Base-by-base conservation (phyloP, 164 flowering plant genomes). In the Euptelea pleiosperma region DNA sequence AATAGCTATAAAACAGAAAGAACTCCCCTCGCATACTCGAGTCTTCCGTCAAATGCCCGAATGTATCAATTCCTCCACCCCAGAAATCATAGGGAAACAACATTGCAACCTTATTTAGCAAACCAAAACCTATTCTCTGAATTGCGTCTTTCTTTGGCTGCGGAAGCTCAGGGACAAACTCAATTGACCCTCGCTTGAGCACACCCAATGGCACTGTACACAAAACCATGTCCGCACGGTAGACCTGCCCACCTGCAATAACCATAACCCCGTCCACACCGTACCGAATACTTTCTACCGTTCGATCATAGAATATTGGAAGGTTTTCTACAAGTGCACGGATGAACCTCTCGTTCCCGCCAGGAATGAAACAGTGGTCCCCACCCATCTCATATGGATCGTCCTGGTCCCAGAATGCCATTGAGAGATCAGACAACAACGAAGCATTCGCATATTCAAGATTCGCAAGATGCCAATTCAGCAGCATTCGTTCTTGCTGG, bases 381-480 rank as follows among this genome's bases (percentile, higher is more conserved):
- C 99, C 99, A 11, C 97, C 97, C 99, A 93, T 93, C 70, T 93
- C 99, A 72, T 78, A 93, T 0, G 97, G 99, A 69, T 93, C 99
- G 75, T 93, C 99, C 62, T 93, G 99, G 70, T 93, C 99, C 99
- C 99, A 93, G 53, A 76, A 90, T 3, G 89, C 94, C 92, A 88
- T 78, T 0, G 99, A 93, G 57, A 93, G 74, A 68, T 86, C 82
- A 31, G 90, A 80, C 77, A 93, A 67, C 60, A 80, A 50, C 0
- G 91, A 68, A 0, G 99, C 99, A 84, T 93, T 93, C 0, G 99
- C 99, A 64, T 93, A 93, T 62, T 93, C 99, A 48, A 93, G 71
- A 58, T 93, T 93, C 0, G 99, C 99, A 16, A 90, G 81, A 75
- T 93, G 99, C 99, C 99, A 93, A 73, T 93, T 72, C 67, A 93